Evolutionary conservation across 2,329 filamentous ascomycete genomes (phyloP).

Genomic region (Aspergillus glaucus): DNA sequence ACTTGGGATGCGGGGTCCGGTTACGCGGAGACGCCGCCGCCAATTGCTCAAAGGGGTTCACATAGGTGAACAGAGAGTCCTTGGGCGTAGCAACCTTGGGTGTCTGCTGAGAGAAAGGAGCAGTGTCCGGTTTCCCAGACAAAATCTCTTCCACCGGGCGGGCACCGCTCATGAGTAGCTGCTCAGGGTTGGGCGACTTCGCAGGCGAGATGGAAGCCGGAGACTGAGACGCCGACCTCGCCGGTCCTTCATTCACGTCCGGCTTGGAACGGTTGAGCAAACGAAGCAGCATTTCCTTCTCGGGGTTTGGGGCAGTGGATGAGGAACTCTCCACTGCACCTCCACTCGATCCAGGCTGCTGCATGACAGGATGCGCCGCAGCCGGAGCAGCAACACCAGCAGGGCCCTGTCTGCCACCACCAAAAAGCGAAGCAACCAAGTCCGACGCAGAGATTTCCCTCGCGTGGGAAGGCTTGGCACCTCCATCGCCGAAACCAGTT

Average conservation of each 20-base stretch:
- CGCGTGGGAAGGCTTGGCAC: constrained; percentile 21
- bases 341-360: constrained; percentile 9
- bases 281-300: constrained; percentile 75
- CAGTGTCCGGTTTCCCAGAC: constrained; percentile 24
- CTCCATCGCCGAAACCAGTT: constrained; percentile 11
- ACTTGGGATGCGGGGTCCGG: constrained; percentile 44
- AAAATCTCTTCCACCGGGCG: constrained; percentile 6
- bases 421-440: constrained; percentile 51
- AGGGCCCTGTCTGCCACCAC: constrained; percentile 40
- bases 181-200: constrained; percentile 22
- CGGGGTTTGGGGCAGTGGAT: constrained; percentile 38
- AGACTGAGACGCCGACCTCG: constrained; percentile 29
- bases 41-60: constrained; percentile 66
- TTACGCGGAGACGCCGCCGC: constrained; percentile 60
- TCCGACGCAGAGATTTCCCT: constrained; percentile 50
- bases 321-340: constrained; percentile 12
- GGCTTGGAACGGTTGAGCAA: constrained; percentile 69
- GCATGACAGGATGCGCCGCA: constrained; percentile 18
- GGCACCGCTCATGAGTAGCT: not conserved
- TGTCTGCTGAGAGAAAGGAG: constrained; percentile 28
- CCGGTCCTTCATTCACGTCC: constrained; percentile 19
- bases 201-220: constrained; percentile 34
- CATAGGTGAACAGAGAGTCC: constrained; percentile 58
- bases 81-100: constrained; percentile 29
- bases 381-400: constrained; percentile 22